Conservation (phyloP, 31 red algal genomes). For the Odonthalia washingtoniensis region DNA sequence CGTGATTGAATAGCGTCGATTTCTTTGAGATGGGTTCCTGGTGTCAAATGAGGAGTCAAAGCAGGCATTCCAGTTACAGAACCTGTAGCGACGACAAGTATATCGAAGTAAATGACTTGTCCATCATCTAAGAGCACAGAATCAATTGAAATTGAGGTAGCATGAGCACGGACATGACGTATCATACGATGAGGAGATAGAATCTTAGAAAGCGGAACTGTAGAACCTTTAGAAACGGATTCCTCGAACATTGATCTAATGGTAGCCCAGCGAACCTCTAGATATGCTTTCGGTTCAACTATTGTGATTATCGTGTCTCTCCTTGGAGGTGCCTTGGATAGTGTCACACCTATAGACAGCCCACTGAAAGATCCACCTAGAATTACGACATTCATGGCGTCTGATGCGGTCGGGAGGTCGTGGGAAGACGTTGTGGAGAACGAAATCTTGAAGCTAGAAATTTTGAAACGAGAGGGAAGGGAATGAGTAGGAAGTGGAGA, state of each 20-base stretch:
- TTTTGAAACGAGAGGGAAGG: too few relatives aligned
- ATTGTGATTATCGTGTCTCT: conserved; percentile 37
- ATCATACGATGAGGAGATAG: conserved; percentile 33
- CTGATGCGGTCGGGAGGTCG: too few relatives aligned
- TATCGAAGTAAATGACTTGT: conserved; percentile 47
- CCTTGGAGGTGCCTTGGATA: neutral
- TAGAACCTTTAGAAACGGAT: neutral
- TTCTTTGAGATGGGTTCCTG: conserved; percentile 6
- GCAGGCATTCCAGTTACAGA: neutral
- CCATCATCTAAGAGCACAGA: conserved; percentile 43
- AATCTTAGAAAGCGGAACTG: conserved; percentile 32
- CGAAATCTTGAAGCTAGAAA: too few relatives aligned
- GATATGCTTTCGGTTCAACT: conserved; percentile 59
- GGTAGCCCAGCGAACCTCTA: conserved; percentile 63
- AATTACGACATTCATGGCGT: conserved; percentile 1
- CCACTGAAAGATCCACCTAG: neutral
- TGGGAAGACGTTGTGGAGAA: too few relatives aligned
- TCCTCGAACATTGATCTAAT: conserved; percentile 54
- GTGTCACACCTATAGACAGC: neutral
- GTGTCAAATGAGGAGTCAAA: neutral
- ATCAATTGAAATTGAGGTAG: conserved; percentile 5
- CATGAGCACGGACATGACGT: conserved; percentile 40
- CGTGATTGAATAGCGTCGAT: conserved; percentile 11
- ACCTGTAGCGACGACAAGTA: conserved; percentile 54
- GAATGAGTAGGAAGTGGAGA: too few relatives aligned